These are phyloP conservation scores for Thelonectria discophora DNA, from an alignment of 2,329 filamentous ascomycete genomes.

Conservation along the genomic window DNA sequence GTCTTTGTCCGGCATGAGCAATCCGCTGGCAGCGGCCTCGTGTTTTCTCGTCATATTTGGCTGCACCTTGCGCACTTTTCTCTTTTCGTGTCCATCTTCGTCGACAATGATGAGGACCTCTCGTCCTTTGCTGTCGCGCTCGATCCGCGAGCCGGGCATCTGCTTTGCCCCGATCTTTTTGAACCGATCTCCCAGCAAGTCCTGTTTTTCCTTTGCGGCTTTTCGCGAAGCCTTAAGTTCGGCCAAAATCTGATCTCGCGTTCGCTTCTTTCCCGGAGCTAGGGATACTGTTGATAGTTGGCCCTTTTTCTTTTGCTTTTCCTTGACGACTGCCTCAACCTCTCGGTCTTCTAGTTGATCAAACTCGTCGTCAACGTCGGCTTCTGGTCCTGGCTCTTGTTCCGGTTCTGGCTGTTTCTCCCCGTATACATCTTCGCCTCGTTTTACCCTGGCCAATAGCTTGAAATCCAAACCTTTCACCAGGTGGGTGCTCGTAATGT, in stretches of 20 bases:
- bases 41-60: constrained; percentile 50
- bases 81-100: constrained; percentile 72
- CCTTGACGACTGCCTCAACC: constrained; percentile 61
- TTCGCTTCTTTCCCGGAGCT: constrained; percentile 67
- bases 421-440: constrained; percentile 73
- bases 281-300: constrained; percentile 64
- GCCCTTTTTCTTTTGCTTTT: constrained; percentile 68
- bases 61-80: constrained; percentile 67
- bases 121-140: constrained; percentile 67
- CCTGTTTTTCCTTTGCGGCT: constrained; percentile 64
- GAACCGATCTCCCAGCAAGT: constrained; percentile 66
- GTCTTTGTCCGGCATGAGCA: constrained; percentile 64
- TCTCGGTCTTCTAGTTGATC: constrained; percentile 65
- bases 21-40: constrained; percentile 49
- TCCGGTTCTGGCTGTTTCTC: constrained; percentile 43
- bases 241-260: constrained; percentile 72
- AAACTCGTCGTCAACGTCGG: constrained; percentile 71
- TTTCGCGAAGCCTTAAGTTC: constrained; percentile 71
- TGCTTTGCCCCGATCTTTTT: constrained; percentile 69
- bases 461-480: constrained; percentile 93
- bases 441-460: constrained; percentile 73
- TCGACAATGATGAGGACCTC: constrained; percentile 73
- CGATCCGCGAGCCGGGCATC: constrained; percentile 65
- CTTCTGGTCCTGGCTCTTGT: constrained; percentile 45
- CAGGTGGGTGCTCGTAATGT: constrained; percentile 81